Base-by-base conservation (phyloP, 352 stramenopile genomes). In the Blastocystis sp. region DNA sequence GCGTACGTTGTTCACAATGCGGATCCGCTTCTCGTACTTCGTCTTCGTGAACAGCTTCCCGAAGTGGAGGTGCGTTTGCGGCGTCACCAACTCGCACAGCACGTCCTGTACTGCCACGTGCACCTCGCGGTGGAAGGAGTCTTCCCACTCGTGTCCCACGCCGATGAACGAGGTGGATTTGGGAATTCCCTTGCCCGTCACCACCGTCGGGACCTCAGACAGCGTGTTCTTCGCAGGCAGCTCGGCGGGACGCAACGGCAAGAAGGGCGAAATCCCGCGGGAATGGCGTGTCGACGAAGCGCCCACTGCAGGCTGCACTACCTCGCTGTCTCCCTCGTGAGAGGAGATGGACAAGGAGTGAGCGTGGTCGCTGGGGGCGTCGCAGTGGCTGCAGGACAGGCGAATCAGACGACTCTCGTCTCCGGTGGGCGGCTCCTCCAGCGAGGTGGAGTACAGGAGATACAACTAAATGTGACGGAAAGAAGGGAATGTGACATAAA, bases 11-110 rank as follows among this genome's bases (percentile, higher is more conserved):
- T 85, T 85, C 33, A 33, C 29, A 10, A 85, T 37, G 21, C 26
- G 26, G 24, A 85, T 66, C 51, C 12, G 29, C 24, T 50, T 26
- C 41, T 85, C 74, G 37, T 85, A 85, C 35, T 59, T 51, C 37
- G 29, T 66, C 33, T 85, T 85, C 2, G 74, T 85, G 33, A 85
- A 85, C 51, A 85, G 74, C 35, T 85, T 85, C 33, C 74, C 74
- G 4, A 85, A 67, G 6, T 66, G 26, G 9, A 85, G 74, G 21
- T 63, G 50, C n/a, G 74, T 85, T 41, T 85, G 74, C 12, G 74
- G 41, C 19, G 74, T 85, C 10, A 29, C 21, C 33, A 85, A 31
- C 24, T 67, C 50, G 26, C 74, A 85, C 0, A 29, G 13, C 24
- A 85, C 61, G 41, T 77, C 16, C 45, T 55, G 6, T 55, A 16